Evolutionary conservation across 495 filamentous ascomycete species (phyloP).

Genomic region (Neurospora africana): DNA sequence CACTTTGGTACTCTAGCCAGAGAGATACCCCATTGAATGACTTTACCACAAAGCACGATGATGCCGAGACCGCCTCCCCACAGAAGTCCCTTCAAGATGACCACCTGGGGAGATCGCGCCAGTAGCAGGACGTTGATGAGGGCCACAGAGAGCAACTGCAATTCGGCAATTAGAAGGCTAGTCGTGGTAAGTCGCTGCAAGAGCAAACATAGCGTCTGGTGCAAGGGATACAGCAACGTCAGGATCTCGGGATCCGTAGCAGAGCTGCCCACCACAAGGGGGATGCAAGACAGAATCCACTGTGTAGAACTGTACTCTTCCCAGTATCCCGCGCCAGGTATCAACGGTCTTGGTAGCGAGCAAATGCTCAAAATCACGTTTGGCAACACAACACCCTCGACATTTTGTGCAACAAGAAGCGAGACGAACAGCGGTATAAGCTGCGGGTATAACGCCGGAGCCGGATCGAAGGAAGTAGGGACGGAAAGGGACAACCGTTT

Average conservation of each 20-base stretch:
- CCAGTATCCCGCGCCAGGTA: slow-evolving; percentile 48
- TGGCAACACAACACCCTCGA: slow-evolving; percentile 49
- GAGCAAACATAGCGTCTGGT: slow-evolving; percentile 66
- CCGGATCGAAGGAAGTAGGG: slow-evolving; percentile 75
- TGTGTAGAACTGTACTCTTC: slow-evolving; percentile 53
- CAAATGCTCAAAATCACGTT: slow-evolving; percentile 76
- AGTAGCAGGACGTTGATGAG: slow-evolving; percentile 76
- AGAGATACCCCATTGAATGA: slow-evolving; percentile 77
- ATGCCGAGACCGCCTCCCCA: slow-evolving; percentile 80
- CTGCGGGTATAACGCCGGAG: slow-evolving; percentile 78
- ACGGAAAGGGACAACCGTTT: slow-evolving; percentile 37
- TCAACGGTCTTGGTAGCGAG: slow-evolving; percentile 59
- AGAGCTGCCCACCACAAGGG: slow-evolving; percentile 25
- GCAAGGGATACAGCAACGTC: slow-evolving; percentile 69
- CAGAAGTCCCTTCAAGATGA: slow-evolving; percentile 70
- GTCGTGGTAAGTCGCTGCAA: slow-evolving; percentile 75
- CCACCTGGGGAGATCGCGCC: slow-evolving; percentile 68
- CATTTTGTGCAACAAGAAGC: slow-evolving; percentile 54
- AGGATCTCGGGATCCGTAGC: slow-evolving; percentile 43
- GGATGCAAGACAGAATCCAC: slow-evolving; percentile 61
- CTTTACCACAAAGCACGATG: slow-evolving; percentile 59
- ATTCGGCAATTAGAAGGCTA: slow-evolving; percentile 72
- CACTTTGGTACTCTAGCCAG: slow-evolving; percentile 83
- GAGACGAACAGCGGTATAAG: slow-evolving; percentile 68
- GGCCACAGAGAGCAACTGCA: slow-evolving; percentile 72